A percentile compares a stretch with the other conserved stretches of the same genome.
These are phyloP conservation scores for Wickerhamomyces chaumierensis DNA, from an alignment of 805 yeast genomes.

Conservation along the genomic window DNA sequence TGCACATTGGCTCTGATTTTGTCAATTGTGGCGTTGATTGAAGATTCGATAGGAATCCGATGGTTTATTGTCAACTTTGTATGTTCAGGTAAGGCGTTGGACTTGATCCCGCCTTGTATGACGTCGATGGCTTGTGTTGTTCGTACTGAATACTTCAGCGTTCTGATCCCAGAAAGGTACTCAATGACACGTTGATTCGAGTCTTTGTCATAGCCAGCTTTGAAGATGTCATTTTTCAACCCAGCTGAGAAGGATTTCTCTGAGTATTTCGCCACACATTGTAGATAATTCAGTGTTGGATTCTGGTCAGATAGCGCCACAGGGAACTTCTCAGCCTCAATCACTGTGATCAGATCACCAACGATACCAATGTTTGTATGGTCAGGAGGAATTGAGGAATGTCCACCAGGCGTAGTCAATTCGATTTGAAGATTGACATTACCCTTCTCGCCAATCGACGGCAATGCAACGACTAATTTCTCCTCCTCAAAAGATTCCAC, in stretches of 20 bases:
- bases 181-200: conserved; percentile 26
- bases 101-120: conserved; percentile 53
- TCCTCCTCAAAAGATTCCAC: conserved; percentile 13
- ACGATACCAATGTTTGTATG: conserved; percentile 66
- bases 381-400: conserved; percentile 59
- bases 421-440: conserved; percentile 37
- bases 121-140: conserved; percentile 42
- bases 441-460: conserved; percentile 57
- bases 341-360: conserved; percentile 37
- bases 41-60: conserved; percentile 39
- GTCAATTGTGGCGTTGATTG: conserved; percentile 19
- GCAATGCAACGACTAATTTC: conserved; percentile 36
- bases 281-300: conserved; percentile 43
- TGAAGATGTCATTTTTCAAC: conserved; percentile 21
- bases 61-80: conserved; percentile 33
- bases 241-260: too few relatives aligned
- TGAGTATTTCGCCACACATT: conserved; percentile 55
- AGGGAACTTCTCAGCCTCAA: conserved; percentile 45
- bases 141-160: conserved; percentile 27
- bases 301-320: conserved; percentile 34
- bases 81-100: conserved; percentile 58
- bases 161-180: conserved; percentile 27
- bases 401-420: conserved; percentile 60
- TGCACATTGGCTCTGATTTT: conserved; percentile 22
- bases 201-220: conserved; percentile 20